phyloP scores from a whole-genome alignment of 306 rosid species.

The Corylus americana region DNA sequence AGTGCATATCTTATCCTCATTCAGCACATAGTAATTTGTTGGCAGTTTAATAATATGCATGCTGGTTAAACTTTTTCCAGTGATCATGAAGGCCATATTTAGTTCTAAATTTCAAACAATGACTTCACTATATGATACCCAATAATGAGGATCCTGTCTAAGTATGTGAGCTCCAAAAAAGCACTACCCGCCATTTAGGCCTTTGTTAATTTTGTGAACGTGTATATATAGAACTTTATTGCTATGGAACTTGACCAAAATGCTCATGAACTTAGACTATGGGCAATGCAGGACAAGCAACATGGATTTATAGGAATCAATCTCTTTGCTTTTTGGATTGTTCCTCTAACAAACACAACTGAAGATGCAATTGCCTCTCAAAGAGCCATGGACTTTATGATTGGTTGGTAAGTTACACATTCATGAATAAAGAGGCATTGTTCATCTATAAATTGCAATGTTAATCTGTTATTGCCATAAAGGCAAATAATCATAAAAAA shows the following conservation, averaged over 20 bases:
- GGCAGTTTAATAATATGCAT: too few species aligned
- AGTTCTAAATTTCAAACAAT: too few species aligned
- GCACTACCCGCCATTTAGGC: not conserved
- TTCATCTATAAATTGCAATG: not conserved
- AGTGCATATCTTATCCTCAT: too few species aligned
- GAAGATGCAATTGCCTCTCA: conserved; percentile 44
- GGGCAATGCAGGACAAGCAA: conserved; percentile 52
- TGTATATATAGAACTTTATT: not conserved
- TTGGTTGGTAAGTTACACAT: conserved; percentile 57
- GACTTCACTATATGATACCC: not conserved
- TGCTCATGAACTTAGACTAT: not conserved
- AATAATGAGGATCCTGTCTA: not conserved
- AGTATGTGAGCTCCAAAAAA: not conserved
- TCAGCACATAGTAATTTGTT: too few species aligned
- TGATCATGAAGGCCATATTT: too few species aligned
- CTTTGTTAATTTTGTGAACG: not conserved
- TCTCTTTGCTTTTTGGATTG: conserved; percentile 30
- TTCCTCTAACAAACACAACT: conserved; percentile 45
- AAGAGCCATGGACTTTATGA: conserved; percentile 40
- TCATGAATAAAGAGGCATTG: not conserved
- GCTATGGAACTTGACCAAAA: not conserved
- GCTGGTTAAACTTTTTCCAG: too few species aligned
- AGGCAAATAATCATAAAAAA: not conserved
- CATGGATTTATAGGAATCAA: conserved; percentile 63
- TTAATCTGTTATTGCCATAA: not conserved